These are phyloP conservation scores for Tylopilus subfusipes DNA, from an alignment of 768 basidiomycete genomes.

Conservation along the genomic window DNA sequence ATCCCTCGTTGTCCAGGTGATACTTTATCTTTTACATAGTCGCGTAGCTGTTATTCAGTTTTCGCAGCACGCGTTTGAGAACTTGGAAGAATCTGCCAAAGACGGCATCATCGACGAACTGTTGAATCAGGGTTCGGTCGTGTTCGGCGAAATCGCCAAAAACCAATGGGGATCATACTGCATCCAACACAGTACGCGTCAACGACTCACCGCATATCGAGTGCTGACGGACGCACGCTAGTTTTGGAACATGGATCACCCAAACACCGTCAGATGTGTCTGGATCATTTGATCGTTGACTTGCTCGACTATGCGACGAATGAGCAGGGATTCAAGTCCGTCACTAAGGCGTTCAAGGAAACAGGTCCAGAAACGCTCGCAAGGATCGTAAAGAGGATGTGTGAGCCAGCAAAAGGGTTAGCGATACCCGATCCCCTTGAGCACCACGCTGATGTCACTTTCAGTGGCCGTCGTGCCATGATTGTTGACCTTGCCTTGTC, in stretches of 20 bases:
- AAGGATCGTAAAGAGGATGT: conserved; percentile 75
- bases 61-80: conserved; percentile 76
- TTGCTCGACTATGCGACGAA: conserved; percentile 76
- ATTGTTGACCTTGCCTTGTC: conserved; percentile 84
- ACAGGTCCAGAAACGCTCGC: conserved; percentile 74
- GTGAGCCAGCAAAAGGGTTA: conserved; percentile 80
- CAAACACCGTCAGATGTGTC: conserved; percentile 67
- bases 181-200: conserved; percentile 71
- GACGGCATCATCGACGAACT: conserved; percentile 82
- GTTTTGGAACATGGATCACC: conserved; percentile 84
- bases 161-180: conserved; percentile 91
- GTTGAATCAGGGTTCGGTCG: conserved; percentile 62
- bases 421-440: background rate
- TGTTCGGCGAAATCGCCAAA: conserved; percentile 76
- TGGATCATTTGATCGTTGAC: conserved; percentile 75
- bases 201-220: background rate
- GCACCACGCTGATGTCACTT: conserved; percentile 16
- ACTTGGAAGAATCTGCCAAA: conserved; percentile 78
- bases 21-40: background rate
- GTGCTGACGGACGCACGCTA: conserved; percentile 26
- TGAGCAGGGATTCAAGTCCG: conserved; percentile 85
- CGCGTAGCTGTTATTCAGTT: conserved; percentile 9
- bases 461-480: conserved; percentile 72
- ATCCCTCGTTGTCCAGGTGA: conserved; percentile 81
- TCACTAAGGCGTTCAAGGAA: conserved; percentile 84